These are phyloP conservation scores for Dimocarpus longan DNA, from an alignment of 345 rosid genomes.

Conservation along the genomic window DNA sequence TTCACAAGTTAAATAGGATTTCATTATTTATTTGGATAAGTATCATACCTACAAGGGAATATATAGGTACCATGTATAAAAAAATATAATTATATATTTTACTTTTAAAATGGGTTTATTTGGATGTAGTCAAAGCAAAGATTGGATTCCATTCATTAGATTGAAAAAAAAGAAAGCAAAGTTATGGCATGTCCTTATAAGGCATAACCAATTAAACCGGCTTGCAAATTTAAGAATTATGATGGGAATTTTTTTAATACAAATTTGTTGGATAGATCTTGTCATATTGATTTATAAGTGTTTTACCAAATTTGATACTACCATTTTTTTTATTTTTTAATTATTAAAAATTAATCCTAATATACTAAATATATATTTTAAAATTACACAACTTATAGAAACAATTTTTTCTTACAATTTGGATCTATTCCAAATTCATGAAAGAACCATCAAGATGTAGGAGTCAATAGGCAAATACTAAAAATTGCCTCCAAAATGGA, in stretches of 20 bases:
- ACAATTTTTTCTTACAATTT: neutral
- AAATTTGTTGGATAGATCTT: neutral
- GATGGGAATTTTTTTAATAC: no score
- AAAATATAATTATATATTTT: no score
- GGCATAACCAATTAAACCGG: neutral
- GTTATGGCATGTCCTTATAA: neutral
- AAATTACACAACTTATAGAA: no score
- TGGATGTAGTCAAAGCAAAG: slow-evolving; percentile 14
- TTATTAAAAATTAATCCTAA: neutral
- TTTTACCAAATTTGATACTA: neutral
- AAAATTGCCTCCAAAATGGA: slow-evolving; percentile 18
- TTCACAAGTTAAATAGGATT: neutral
- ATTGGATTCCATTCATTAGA: slow-evolving; percentile 3
- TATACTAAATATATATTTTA: neutral
- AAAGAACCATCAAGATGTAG: neutral
- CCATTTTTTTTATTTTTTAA: no score
- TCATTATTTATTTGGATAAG: neutral
- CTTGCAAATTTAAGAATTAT: neutral
- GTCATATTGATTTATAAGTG: neutral
- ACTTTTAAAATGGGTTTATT: neutral
- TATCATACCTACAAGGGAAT: neutral
- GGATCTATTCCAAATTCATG: neutral
- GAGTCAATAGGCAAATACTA: neutral
- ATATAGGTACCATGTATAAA: slow-evolving; percentile 10
- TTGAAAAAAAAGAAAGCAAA: neutral